A percentile compares a stretch with the other conserved stretches of the same genome.
phyloP scores from a whole-genome alignment of 495 filamentous ascomycete genomes.

The Aspergillus bridgeri region DNA sequence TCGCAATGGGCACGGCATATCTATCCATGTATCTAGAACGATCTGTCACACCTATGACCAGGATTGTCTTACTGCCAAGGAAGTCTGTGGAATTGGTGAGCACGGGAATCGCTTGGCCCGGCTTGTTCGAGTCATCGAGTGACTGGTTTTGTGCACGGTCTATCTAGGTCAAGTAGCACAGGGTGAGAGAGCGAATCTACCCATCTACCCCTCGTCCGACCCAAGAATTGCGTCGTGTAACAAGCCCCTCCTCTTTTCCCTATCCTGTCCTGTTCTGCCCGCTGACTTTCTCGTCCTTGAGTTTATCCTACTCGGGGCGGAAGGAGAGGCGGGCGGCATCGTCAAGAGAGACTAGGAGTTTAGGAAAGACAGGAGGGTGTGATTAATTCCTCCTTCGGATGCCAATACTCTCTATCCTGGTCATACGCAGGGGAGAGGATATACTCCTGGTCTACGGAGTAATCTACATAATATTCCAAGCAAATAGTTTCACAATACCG shows the following conservation, averaged over 20 bases:
- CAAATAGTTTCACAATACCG: background rate
- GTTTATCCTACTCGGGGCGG: no score
- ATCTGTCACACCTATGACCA: background rate
- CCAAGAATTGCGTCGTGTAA: background rate
- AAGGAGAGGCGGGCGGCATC: background rate
- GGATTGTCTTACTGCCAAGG: background rate
- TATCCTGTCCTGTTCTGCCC: no score
- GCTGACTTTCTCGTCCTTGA: background rate
- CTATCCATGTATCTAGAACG: no score
- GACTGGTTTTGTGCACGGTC: background rate
- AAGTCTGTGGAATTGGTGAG: background rate
- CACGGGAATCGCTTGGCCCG: background rate
- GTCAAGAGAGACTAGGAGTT: background rate
- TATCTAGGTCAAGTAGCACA: background rate
- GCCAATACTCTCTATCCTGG: background rate
- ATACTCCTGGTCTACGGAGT: background rate
- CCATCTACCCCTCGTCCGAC: background rate
- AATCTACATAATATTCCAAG: background rate
- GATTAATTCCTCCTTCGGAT: background rate
- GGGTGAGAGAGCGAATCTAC: background rate
- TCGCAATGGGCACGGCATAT: background rate
- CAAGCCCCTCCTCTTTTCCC: no score
- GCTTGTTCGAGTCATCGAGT: background rate
- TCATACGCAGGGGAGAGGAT: background rate
- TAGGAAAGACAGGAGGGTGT: background rate